phyloP scores from a whole-genome alignment of 2,329 filamentous ascomycete genomes.

The Elsinoe australis region DNA sequence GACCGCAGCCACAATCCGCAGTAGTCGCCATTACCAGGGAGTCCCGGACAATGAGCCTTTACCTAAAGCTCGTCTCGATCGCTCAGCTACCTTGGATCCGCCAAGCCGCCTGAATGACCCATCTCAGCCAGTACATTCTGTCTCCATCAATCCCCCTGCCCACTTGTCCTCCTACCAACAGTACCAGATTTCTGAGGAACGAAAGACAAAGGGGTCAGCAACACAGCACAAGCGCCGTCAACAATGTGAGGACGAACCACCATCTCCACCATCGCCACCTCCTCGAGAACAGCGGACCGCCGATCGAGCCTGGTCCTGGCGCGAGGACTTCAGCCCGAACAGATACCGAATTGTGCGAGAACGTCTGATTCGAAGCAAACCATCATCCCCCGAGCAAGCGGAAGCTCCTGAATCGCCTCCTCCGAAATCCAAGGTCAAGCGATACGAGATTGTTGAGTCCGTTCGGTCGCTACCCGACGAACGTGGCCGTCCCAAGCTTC shows the following conservation, averaged over 20 bases:
- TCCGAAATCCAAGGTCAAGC: conserved; percentile 3
- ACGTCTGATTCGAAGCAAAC: conserved; percentile 7
- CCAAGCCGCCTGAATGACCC: conserved; percentile 7
- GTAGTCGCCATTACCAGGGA: neutral
- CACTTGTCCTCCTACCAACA: no score
- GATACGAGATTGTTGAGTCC: conserved; percentile 9
- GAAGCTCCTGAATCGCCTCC: neutral
- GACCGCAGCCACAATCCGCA: neutral
- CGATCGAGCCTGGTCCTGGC: conserved; percentile 4
- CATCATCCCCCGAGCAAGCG: neutral
- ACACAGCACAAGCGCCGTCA: no score
- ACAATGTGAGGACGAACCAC: neutral
- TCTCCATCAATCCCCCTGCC: neutral
- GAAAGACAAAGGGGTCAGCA: no score
- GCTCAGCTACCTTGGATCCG: neutral
- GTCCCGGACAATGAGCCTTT: no score
- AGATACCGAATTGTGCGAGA: conserved; percentile 7
- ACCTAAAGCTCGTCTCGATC: no score
- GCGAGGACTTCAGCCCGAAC: conserved; percentile 10
- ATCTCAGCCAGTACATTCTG: neutral
- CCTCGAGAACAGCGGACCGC: neutral
- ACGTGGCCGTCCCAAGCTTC: conserved; percentile 1
- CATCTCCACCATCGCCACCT: conserved; percentile 11
- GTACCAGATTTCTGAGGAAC: no score
- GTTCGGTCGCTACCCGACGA: conserved; percentile 13